Evolutionary conservation across 106 monocot genomes (phyloP).

Genomic region (Vanilla planifolia): DNA sequence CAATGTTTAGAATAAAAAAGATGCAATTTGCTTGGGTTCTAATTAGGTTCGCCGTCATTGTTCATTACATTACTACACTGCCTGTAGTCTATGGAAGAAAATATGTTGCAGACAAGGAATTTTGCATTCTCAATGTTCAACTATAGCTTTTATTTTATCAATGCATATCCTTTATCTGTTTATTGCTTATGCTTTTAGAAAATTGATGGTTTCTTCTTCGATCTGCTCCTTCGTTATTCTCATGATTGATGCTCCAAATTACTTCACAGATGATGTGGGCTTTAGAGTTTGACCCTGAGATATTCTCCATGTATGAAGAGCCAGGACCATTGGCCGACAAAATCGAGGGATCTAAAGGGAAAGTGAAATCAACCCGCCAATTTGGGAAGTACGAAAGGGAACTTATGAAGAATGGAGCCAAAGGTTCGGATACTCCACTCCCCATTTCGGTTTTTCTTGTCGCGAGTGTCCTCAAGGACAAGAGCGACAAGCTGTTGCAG

Average conservation of each 20-base stretch:
- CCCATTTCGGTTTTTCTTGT: slow-evolving; percentile 94
- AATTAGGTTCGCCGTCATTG: no score
- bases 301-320: slow-evolving; percentile 66
- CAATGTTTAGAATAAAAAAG: no score
- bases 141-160: no score
- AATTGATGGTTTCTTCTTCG: no score
- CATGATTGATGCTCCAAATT: slow-evolving; percentile 8
- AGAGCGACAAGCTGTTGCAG: slow-evolving; percentile 66
- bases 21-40: no score
- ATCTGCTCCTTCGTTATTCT: no score
- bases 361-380: slow-evolving; percentile 64
- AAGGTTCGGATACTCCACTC: slow-evolving; percentile 45
- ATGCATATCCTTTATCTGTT: no score
- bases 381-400: slow-evolving; percentile 84
- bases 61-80: no score
- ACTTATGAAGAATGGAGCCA: slow-evolving; percentile 51
- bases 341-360: slow-evolving; percentile 53
- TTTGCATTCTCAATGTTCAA: no score
- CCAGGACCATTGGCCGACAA: slow-evolving; percentile 29
- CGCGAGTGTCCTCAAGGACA: slow-evolving; percentile 84
- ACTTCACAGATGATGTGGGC: slow-evolving; percentile 95
- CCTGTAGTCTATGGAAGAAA: no score
- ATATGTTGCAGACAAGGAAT: no score
- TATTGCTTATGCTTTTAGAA: no score
- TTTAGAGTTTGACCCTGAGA: slow-evolving; percentile 79